Conservation (phyloP, 2,329 filamentous ascomycete species). For the Colletotrichum godetiae region DNA sequence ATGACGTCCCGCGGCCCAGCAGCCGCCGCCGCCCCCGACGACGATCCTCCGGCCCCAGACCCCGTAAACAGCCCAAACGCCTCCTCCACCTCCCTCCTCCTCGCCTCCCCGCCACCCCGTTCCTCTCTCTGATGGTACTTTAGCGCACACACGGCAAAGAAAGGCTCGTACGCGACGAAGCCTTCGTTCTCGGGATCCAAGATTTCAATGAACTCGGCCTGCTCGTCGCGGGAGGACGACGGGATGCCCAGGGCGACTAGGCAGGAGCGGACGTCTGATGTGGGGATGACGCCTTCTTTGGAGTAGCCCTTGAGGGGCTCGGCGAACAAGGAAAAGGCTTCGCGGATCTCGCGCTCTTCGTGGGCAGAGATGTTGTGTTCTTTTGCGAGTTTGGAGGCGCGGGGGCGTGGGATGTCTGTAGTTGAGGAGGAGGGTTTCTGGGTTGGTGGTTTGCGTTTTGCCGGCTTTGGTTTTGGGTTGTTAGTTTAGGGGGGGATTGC, state of each 20-base stretch:
- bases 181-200: constrained; percentile 87
- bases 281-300: constrained; percentile 77
- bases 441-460: constrained; percentile 59
- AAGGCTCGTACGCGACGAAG: constrained; percentile 81
- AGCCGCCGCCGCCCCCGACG: too few relatives aligned
- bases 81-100: constrained; percentile 77
- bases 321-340: constrained; percentile 87
- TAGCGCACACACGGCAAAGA: constrained; percentile 88
- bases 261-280: constrained; percentile 75
- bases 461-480: constrained; percentile 52
- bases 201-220: constrained; percentile 80
- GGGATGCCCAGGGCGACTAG: constrained; percentile 85
- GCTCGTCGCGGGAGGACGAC: constrained; percentile 71
- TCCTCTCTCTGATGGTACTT: constrained; percentile 76
- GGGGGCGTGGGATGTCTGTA: constrained; percentile 51
- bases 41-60: constrained; percentile 43
- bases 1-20: constrained; percentile 63
- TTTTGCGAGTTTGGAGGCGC: constrained; percentile 89
- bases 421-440: constrained; percentile 40
- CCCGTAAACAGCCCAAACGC: constrained; percentile 86
- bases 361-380: constrained; percentile 87
- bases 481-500: neutral
- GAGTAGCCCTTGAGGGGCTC: constrained; percentile 69
- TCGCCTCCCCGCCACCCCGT: constrained; percentile 40
- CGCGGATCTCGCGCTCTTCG: constrained; percentile 90